Base-by-base conservation (phyloP, 2,329 filamentous ascomycete species). In the Metarhizium guizhouense region DNA sequence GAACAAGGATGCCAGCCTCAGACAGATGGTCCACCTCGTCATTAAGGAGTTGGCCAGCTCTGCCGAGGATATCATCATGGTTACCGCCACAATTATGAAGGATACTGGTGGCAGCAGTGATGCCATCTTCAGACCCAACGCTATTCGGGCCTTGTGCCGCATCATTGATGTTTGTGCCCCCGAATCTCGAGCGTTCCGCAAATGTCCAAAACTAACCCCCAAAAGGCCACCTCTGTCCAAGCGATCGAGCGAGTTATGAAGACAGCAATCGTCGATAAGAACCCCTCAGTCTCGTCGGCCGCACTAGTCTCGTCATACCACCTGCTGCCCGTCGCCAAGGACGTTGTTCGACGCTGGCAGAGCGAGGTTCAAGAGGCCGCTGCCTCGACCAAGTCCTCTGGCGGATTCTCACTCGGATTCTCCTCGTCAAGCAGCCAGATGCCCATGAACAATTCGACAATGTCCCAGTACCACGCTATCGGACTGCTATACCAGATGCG, bases 81-180 rank as follows among this genome's bases (percentile, higher is more conserved):
- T 96, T 59, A 99, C 94, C 18, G 95, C 90, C 74, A 96, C 93
- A 64, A 96, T 99, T 65, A 99, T 97, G 94, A 99, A 99, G 79
- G 94, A 99, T 72, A 96, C 93, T 11, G 91, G 92, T 53, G 91
- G 95, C 60, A 90, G 92, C 67, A 96, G 90, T 67, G 94, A 97
- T 69, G 87, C 92, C 54, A 85, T 96, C 56, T 96, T 92, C 77
- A 83, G 94, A 66, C 90, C 94, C 53, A 99, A 99, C 76, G 93
- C 94, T 60, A 97, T 97, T 69, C 83, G 94, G 65, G 92, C 93
- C 43, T 79, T 97, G 63, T 97, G 93, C 77, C 87, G 94, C 63
- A 96, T 99, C 68, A 97, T 97, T 68, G 91, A 96, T 76, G 90
- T 93, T 80, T 67, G 85, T 73, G 53, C 25, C 6, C 32, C 18